Evolutionary conservation across 2,329 filamentous ascomycete genomes (phyloP).

Genomic region (Aspergillus quadricinctus): DNA sequence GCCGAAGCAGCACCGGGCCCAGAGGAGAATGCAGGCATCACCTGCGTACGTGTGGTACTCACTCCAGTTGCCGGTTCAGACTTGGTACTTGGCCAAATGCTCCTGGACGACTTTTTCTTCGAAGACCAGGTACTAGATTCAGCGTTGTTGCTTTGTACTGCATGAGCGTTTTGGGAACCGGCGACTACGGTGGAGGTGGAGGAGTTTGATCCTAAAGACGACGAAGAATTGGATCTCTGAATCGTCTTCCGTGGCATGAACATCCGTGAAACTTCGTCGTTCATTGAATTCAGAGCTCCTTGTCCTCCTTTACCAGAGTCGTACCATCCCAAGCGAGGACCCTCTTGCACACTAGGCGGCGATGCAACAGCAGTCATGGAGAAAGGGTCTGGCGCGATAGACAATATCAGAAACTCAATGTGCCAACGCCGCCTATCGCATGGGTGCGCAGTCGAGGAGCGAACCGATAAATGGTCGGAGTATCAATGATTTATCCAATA

Average conservation of each 20-base stretch:
- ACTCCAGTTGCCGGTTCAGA: constrained; percentile 62
- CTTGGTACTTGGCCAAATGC: constrained; percentile 63
- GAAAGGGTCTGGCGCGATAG: constrained; percentile 21
- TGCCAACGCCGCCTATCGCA: constrained; percentile 10
- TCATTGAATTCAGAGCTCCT: constrained; percentile 66
- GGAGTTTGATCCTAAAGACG: constrained; percentile 63
- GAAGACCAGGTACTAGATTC: constrained; percentile 38
- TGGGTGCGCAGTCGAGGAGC: constrained; percentile 8
- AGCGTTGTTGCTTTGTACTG: constrained; percentile 31
- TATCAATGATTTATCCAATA: neutral
- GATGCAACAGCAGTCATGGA: constrained; percentile 65
- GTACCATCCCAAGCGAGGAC: constrained; percentile 59
- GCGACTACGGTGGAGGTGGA: constrained; percentile 50
- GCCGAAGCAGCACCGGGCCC: constrained; percentile 57
- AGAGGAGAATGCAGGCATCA: constrained; percentile 55
- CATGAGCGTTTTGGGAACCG: constrained; percentile 33
- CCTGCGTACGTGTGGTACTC: constrained; percentile 58
- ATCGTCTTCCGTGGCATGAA: constrained; percentile 84
- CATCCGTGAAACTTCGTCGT: constrained; percentile 82
- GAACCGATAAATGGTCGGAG: constrained; percentile 1
- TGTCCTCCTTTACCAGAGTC: constrained; percentile 51
- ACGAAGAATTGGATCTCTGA: constrained; percentile 85
- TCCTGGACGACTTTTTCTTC: constrained; percentile 47
- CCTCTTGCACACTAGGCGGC: constrained; percentile 60
- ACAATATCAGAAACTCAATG: constrained; percentile 10